Percentiles rank a stretch among this genome's conserved stretches.
Evolutionary conservation across 1,284 basidiomycete genomes (phyloP).

Genomic region (Abortiporus biennis): DNA sequence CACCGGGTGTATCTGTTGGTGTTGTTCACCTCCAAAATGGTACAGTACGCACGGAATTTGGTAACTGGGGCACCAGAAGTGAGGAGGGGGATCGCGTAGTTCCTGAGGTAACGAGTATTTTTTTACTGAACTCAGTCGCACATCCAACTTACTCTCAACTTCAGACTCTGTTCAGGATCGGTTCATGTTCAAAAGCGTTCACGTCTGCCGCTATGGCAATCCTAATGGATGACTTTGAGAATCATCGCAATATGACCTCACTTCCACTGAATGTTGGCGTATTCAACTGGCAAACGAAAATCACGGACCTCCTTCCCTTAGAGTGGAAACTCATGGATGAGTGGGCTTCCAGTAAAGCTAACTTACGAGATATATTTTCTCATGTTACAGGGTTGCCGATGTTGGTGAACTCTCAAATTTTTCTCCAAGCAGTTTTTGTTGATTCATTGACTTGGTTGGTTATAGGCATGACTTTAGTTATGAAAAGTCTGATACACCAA

Average conservation of each 20-base stretch:
- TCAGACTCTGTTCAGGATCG: slow-evolving; percentile 34
- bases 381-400: slow-evolving; percentile 32
- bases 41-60: not conserved
- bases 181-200: slow-evolving; percentile 33
- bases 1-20: not conserved
- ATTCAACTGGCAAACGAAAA: slow-evolving; percentile 29
- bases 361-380: slow-evolving; percentile 30
- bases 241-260: slow-evolving; percentile 27
- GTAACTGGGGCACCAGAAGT: slow-evolving; percentile 1
- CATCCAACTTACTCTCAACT: not conserved
- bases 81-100: slow-evolving; percentile 4
- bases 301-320: slow-evolving; percentile 28
- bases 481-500: not conserved
- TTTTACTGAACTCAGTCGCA: not conserved
- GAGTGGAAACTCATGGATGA: slow-evolving; percentile 28
- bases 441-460: not conserved
- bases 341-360: slow-evolving; percentile 27
- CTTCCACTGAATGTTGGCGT: slow-evolving; percentile 25
- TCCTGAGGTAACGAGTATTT: slow-evolving; percentile 1
- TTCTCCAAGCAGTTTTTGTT: not conserved
- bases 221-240: slow-evolving; percentile 31
- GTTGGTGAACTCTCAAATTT: not conserved
- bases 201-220: slow-evolving; percentile 32
- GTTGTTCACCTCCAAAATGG: slow-evolving; percentile 1
- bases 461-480: slow-evolving; percentile 9